phyloP scores from a whole-genome alignment of 805 yeast genomes.

The Candida maesae region DNA sequence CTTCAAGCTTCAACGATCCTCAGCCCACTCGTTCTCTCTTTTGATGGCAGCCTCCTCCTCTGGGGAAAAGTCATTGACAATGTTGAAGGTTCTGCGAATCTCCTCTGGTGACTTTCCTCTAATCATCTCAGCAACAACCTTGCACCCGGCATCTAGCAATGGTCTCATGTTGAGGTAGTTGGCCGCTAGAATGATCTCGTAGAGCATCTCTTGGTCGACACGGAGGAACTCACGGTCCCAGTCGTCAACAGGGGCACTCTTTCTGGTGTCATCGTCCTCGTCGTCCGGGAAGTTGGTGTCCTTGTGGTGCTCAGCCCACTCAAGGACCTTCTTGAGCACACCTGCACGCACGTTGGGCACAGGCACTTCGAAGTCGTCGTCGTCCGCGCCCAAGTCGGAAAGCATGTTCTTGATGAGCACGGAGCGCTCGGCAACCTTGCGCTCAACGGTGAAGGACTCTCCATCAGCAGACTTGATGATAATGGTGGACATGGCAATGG shows the following conservation, averaged over 20 bases:
- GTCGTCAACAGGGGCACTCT: conserved; percentile 87
- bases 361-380: conserved; percentile 75
- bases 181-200: conserved; percentile 78
- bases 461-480: conserved; percentile 75
- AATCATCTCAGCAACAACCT: conserved; percentile 80
- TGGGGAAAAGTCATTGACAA: conserved; percentile 78
- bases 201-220: conserved; percentile 89
- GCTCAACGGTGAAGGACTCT: conserved; percentile 71
- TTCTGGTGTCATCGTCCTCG: conserved; percentile 79
- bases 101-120: conserved; percentile 78
- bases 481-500: conserved; percentile 34
- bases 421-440: conserved; percentile 83
- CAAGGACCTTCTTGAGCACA: conserved; percentile 85
- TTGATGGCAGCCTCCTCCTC: conserved; percentile 87
- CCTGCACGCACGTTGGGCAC: conserved; percentile 86
- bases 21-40: conserved; percentile 90
- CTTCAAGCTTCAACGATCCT: conserved; percentile 57
- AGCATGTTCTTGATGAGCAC: conserved; percentile 82
- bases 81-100: conserved; percentile 73
- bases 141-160: conserved; percentile 72
- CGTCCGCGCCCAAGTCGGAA: conserved; percentile 63
- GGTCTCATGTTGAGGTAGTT: conserved; percentile 75
- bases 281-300: conserved; percentile 74
- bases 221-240: conserved; percentile 95
- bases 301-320: conserved; percentile 95